Evolutionary conservation across 176 grass and related monocot genomes (phyloP), one percentile per base, ranked within the genome.

Genomic region (Carex littledalei): DNA sequence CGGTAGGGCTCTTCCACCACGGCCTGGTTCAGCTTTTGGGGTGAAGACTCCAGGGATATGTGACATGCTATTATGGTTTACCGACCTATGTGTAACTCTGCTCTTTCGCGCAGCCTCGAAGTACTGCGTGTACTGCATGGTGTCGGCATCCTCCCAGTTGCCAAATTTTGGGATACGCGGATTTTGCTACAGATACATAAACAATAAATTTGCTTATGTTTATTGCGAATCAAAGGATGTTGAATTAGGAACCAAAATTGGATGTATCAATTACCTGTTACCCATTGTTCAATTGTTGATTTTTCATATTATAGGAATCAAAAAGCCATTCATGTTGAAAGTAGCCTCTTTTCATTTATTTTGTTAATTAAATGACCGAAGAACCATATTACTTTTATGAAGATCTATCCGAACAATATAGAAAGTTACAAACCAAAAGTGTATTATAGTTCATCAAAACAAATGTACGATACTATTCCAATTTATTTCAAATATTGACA

Each of bases 151-250:
- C 68, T 95, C 93, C 93, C 93, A 95, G 35, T 74, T 89, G 54
- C 96, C 91, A 85, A 99, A 92, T 88, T 99, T 95, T 18, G 91
- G 93, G 79, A 95, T 87, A 57, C 79, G 86, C 43, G 88, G 22
- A 80, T 90, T 84, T 86, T 92, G 90, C 58, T 84, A 54, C 1
- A 87, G 22, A 81, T 62, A 20, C 17, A 56, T 24, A 78, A 56
- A 56, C 3, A 4, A 54, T 55, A 78, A 52, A 2, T 74, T 22
- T 74, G 10, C 17, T 74, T 74, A 3, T 49, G 43, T 49, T 52
- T 74, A 73, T 24, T 6, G 11, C 1, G 1, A 49, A 74, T 22
- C 14, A 52, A 74, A 3, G 67, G 34, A n/a, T 70, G 13, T 32
- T 39, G 4, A 73, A 12, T 73, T 73, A 22, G 8, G 41, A 10